Evolutionary conservation across 2,329 filamentous ascomycete genomes (phyloP).

Genomic region (Fonsecaea monophora): DNA sequence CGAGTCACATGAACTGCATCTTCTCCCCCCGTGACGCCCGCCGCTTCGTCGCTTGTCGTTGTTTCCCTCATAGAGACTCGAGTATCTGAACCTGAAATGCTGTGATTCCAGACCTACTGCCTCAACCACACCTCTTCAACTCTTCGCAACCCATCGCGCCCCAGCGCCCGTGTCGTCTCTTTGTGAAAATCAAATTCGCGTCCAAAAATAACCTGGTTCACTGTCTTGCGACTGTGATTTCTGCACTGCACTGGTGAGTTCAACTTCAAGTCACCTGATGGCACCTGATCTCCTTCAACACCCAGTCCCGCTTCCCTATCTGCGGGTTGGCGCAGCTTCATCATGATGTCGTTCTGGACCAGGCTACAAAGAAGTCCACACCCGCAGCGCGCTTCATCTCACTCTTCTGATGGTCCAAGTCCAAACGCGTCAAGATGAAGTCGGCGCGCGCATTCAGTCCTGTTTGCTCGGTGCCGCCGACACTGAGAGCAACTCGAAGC

Average conservation of each 20-base stretch:
- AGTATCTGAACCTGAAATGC: conserved; percentile 11
- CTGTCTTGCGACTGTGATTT: conserved; percentile 19
- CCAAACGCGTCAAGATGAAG: background rate
- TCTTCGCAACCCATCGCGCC: conserved; percentile 3
- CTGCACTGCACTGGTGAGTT: conserved; percentile 23
- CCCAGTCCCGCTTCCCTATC: conserved; percentile 23
- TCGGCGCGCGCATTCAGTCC: background rate
- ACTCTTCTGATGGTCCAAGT: background rate
- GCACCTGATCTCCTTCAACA: conserved; percentile 30
- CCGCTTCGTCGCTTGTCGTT: conserved; percentile 1
- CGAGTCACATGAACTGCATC: conserved; percentile 32
- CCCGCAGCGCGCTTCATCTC: background rate
- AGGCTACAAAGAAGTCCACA: background rate
- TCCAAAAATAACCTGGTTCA: conserved; percentile 11
- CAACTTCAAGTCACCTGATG: conserved; percentile 34
- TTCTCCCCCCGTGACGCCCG: conserved; percentile 4
- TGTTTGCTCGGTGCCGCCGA: background rate
- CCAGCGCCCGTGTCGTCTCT: conserved; percentile 6
- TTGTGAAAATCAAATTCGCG: conserved; percentile 7
- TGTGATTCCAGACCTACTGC: conserved; percentile 18
- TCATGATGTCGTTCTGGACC: conserved; percentile 9
- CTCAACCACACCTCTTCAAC: background rate
- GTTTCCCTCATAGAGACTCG: conserved; percentile 14
- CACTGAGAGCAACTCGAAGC: background rate
- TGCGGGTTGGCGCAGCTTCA: conserved; percentile 26